Conservation (phyloP, 768 basidiomycete genomes). For the Cubamyces sp. region DNA sequence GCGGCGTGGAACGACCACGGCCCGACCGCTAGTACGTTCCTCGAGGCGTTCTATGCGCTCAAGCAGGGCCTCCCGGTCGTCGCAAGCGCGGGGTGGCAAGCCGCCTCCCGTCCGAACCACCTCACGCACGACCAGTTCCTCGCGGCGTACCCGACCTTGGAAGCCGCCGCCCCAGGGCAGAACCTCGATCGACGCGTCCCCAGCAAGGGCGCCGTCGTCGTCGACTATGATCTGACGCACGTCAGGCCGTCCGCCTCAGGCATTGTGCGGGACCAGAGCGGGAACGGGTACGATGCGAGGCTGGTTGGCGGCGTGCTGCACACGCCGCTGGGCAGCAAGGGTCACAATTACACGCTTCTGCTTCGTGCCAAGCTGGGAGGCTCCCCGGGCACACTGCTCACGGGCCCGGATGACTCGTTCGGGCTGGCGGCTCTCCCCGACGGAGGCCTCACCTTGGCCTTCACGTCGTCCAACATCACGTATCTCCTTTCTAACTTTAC, state of each 20-base stretch:
- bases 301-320: slow-evolving; percentile 19
- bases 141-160: slow-evolving; percentile 26
- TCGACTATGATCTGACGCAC: slow-evolving; percentile 21
- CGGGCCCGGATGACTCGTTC: slow-evolving; percentile 28
- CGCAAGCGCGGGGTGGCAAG: slow-evolving; percentile 30
- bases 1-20: slow-evolving; percentile 37
- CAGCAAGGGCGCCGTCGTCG: slow-evolving; percentile 26
- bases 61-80: slow-evolving; percentile 33
- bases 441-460: slow-evolving; percentile 27
- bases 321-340: slow-evolving; percentile 32
- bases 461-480: slow-evolving; percentile 31
- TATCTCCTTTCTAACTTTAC: slow-evolving; percentile 27
- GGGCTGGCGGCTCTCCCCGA: slow-evolving; percentile 11
- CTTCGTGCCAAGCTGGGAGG: slow-evolving; percentile 15
- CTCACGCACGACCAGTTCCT: slow-evolving; percentile 32
- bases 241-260: not conserved
- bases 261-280: slow-evolving; percentile 25
- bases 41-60: slow-evolving; percentile 34
- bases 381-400: slow-evolving; percentile 22
- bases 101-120: slow-evolving; percentile 31
- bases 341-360: slow-evolving; percentile 32
- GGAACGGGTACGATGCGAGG: slow-evolving; percentile 29
- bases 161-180: slow-evolving; percentile 29
- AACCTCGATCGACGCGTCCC: slow-evolving; percentile 31
- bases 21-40: slow-evolving; percentile 31